Base-by-base conservation (phyloP, 2,329 filamentous ascomycete species). In the Neonectria neomacrospora region DNA sequence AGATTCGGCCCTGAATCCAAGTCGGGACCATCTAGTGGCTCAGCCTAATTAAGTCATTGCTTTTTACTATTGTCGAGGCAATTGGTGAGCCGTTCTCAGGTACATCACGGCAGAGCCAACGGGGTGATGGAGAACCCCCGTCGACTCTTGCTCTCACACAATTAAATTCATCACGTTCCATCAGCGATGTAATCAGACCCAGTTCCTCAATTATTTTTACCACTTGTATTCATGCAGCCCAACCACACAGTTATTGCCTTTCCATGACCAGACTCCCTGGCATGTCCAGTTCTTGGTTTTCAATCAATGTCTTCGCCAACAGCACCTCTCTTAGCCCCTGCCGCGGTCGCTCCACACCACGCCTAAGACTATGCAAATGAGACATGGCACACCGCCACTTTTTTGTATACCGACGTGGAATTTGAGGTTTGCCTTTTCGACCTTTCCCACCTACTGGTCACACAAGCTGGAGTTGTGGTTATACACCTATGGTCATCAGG, bases 1-100 rank as follows among this genome's bases (percentile, higher is more conserved):
- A 78, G 78, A 56, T 77, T 78, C 51, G 67, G 69, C 22, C 71
- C 76, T 52, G 74, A 75, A 67, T 62, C 71, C 32, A 73, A 73
- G 58, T 54, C 54, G 1, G 54, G 54, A 2, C 59, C 59, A 26
- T 53, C 59, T 16, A 18, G 54, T 22, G 34, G 22, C 16, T 39
- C 60, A n/a, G 34, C 34, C 14, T 28, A 16, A 42, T 34, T 54
- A 58, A 20, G n/a, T 26, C 37, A 5, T 32, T 41, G 10, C 18
- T 18, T 9, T n/a, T 30, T 28, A 14, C 12, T 34, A 2, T 3
- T 45, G 18, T 3, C 14, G 16, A 30, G 23, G 14, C 51, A 30
- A 12, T 5, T 30, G 39, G 20, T 47, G 9, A 20, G 47, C 10
- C 47, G 7, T n/a, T 34, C 30, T 56, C 18, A 30, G 28, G 28